phyloP scores from a whole-genome alignment of 805 yeast species.

The Myxozyma lipomycoides region DNA sequence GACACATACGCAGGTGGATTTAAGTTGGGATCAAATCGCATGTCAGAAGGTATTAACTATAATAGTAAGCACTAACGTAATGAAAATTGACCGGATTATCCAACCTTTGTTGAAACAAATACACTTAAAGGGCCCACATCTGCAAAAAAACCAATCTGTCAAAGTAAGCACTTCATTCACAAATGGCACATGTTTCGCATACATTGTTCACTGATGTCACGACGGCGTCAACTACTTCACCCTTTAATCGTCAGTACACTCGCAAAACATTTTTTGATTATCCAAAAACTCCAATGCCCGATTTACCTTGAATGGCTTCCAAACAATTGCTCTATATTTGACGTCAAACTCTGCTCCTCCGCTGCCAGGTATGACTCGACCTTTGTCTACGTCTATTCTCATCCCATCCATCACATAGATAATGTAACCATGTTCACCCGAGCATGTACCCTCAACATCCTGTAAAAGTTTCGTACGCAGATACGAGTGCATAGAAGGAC shows the following conservation, averaged over 20 bases:
- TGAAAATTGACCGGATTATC: conserved; percentile 5
- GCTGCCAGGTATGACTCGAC: conserved; percentile 80
- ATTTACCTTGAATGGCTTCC: conserved; percentile 83
- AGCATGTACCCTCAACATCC: conserved; percentile 98
- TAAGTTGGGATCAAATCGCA: conserved; percentile 89
- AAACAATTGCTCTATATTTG: conserved; percentile 91
- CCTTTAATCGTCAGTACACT: conserved; percentile 38
- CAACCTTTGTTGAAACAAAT: conserved; percentile 80
- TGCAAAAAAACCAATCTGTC: conserved; percentile 84
- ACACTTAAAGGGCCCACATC: conserved; percentile 97
- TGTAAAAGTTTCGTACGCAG: conserved; percentile 82
- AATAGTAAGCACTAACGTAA: neutral
- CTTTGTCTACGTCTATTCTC: conserved; percentile 92
- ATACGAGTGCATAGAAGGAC: conserved; percentile 95
- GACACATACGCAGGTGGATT: conserved; percentile 98
- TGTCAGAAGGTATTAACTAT: conserved; percentile 79
- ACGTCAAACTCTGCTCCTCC: conserved; percentile 97
- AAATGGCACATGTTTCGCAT: neutral
- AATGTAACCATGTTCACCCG: conserved; percentile 97
- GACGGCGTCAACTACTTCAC: conserved; percentile 96
- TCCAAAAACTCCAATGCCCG: neutral
- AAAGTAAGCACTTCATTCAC: neutral
- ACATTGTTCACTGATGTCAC: conserved; percentile 83
- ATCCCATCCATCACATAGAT: conserved; percentile 93
- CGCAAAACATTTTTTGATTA: neutral